Percentiles rank a stretch among this genome's conserved stretches.
Evolutionary conservation across 1,284 basidiomycete genomes (phyloP).

Genomic region (Cystobasidium slooffiae): DNA sequence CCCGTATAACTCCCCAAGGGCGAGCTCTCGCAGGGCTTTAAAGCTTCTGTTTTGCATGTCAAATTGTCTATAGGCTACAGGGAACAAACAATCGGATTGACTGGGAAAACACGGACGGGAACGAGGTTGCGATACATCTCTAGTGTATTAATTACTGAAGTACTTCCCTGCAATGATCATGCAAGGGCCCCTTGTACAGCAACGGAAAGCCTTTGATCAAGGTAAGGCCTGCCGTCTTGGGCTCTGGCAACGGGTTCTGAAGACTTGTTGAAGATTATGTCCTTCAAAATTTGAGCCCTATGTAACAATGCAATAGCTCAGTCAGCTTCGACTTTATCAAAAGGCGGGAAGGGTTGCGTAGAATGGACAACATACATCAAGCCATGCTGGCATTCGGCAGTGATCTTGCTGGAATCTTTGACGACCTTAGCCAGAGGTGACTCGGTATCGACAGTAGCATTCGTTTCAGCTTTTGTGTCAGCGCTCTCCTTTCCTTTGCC

Average conservation of each 20-base stretch:
- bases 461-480: slow-evolving; percentile 54
- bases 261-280: slow-evolving; percentile 58
- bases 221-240: not conserved
- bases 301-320: not conserved
- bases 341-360: not conserved
- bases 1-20: too few relatives aligned
- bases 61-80: not conserved
- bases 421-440: slow-evolving; percentile 74
- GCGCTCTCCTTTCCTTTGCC: slow-evolving; percentile 58
- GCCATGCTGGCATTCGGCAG: slow-evolving; percentile 86
- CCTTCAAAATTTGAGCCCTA: slow-evolving; percentile 78
- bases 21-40: too few relatives aligned
- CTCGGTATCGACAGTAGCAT: slow-evolving; percentile 48
- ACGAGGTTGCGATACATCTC: too few relatives aligned
- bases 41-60: not conserved
- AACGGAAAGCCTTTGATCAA: slow-evolving; percentile 9
- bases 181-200: not conserved
- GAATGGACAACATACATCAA: slow-evolving; percentile 62
- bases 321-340: not conserved
- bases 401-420: slow-evolving; percentile 83
- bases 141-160: too few relatives aligned
- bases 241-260: not conserved
- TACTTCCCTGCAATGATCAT: not conserved
- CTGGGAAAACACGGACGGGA: too few relatives aligned
- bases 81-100: not conserved